Conservation (phyloP, 306 rosid genomes). For the Spatholobus suberectus region DNA sequence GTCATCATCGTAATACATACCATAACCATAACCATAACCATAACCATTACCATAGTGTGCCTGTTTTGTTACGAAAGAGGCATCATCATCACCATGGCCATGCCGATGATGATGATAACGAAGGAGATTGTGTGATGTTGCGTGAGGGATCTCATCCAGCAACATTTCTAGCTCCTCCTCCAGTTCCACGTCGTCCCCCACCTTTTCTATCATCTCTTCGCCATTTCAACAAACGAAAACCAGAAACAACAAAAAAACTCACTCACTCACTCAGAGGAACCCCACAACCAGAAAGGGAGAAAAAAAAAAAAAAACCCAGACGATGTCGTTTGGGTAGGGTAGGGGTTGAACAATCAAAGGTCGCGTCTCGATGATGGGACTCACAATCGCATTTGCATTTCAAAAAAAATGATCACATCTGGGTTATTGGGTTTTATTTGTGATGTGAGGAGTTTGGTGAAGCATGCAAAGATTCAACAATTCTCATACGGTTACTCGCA, state of each 20-base stretch:
- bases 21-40: slow-evolving; percentile 34
- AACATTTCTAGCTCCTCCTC: slow-evolving; percentile 58
- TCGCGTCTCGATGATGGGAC: neutral
- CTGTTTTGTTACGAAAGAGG: slow-evolving; percentile 16
- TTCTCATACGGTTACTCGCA: slow-evolving; percentile 46
- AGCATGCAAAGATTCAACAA: slow-evolving; percentile 70
- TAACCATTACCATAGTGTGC: slow-evolving; percentile 2
- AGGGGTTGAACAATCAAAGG: slow-evolving; percentile 1
- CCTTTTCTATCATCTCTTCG: slow-evolving; percentile 38
- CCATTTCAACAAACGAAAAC: neutral
- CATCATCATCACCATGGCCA: slow-evolving; percentile 3
- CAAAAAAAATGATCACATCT: neutral
- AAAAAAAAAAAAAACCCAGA: neutral
- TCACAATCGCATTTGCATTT: slow-evolving; percentile 34
- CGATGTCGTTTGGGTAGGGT: neutral
- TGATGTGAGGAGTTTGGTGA: slow-evolving; percentile 58
- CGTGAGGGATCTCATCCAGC: slow-evolving; percentile 68
- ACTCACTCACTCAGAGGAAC: neutral
- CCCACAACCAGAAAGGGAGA: neutral
- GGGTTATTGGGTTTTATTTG: slow-evolving; percentile 23
- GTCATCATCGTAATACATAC: slow-evolving; percentile 45
- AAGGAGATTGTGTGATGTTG: slow-evolving; percentile 50
- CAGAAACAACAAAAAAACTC: neutral
- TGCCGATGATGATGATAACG: slow-evolving; percentile 26
- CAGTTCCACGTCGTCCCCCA: slow-evolving; percentile 42